phyloP scores from a whole-genome alignment of 495 filamentous ascomycete species.

The Barbatosphaeria neglecta region DNA sequence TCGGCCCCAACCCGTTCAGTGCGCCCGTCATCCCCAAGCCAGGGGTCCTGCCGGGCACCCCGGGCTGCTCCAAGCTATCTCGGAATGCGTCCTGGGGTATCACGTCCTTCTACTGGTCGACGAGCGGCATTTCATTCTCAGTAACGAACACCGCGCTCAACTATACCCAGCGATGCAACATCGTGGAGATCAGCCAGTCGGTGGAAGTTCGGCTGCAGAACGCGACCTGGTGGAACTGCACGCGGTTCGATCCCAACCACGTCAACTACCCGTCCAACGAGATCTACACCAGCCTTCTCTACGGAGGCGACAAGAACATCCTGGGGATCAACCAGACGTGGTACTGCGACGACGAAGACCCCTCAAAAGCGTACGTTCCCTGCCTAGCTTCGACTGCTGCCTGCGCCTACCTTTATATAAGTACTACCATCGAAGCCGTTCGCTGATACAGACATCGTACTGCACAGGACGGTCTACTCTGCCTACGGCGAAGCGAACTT shows the following conservation, averaged over 20 bases:
- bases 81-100: neutral
- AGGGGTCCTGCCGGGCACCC: neutral
- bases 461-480: neutral
- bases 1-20: neutral
- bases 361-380: neutral
- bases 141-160: neutral
- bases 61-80: conserved; percentile 1
- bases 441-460: neutral
- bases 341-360: conserved; percentile 2
- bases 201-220: neutral
- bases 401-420: too few species aligned
- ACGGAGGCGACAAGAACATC: neutral
- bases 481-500: conserved; percentile 3
- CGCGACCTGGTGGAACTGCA: conserved; percentile 3
- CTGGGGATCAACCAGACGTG: conserved; percentile 5
- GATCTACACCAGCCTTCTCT: conserved; percentile 1
- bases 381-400: neutral
- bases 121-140: neutral
- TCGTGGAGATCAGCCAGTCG: neutral
- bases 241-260: conserved; percentile 1
- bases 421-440: neutral
- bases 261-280: neutral
- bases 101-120: neutral
- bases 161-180: conserved; percentile 2
- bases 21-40: neutral